Evolutionary conservation across 2,329 filamentous ascomycete species (phyloP), one percentile per base, ranked within the genome.

Genomic region (Didymella keratinophila): DNA sequence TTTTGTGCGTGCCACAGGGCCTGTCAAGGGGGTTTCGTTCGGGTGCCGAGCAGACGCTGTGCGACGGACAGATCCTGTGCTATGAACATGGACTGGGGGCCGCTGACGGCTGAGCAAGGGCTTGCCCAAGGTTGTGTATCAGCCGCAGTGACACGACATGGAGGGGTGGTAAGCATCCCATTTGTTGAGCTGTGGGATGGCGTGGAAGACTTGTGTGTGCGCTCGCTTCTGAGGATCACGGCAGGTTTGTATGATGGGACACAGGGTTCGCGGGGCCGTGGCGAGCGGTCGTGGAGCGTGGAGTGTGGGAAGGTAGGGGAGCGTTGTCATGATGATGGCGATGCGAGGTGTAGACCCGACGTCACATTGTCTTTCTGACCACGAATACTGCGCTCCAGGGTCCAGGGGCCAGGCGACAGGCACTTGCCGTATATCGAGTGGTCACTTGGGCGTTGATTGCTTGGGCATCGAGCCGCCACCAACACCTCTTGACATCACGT

Each of bases 11-110:
- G 42, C 52, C 56, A 50, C 50, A 21, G 46, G 14, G 25, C 37
- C 36, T 52, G 50, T 52, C 50, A 52, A 52, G 50, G 50, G 23
- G 50, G 7, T 45, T 52, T 52, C 30, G 50, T 52, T 51, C 18
- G 25, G 23, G 47, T 32, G 30, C 8, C 41, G 36, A 20, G 23
- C 27, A 28, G 36, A 46, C 45, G 34, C 23, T 25, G 52, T 55
- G 52, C 16, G 4, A 54, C 52, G 3, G 21, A 28, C 12, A 25
- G 32, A 44, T 52, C 21, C n/a, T 25, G 52, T 55, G 52, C 16
- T 10, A 54, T 44, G 3, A 18, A 32, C 30, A 14, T 32, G 30
- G 30, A 32, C 30, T 32, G 7, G 28, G 32, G 48, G 23, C 32
- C 23, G 23, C 7, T 25, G 23, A 25, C 23, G 23, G 23, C 23